A percentile compares a stretch with the other conserved stretches of the same genome.
Conservation (phyloP, 1,139 yeast genomes). For the Scheffersomyces titani region DNA sequence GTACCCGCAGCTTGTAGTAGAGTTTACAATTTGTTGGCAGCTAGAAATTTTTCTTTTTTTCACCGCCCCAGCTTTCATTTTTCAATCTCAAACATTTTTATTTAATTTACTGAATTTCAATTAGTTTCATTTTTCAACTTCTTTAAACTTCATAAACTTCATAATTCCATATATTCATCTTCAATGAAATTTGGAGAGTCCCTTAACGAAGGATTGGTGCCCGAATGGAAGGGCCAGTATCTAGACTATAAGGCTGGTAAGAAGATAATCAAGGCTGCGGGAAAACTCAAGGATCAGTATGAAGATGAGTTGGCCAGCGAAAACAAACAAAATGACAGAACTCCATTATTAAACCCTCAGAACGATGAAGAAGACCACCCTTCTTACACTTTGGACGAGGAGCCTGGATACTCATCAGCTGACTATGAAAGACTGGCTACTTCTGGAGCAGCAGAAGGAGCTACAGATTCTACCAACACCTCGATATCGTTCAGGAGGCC, state of each 20-base stretch:
- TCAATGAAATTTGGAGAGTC: constrained; percentile 65
- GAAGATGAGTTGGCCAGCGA: constrained; percentile 1
- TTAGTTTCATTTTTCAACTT: neutral
- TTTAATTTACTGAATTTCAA: too few species aligned
- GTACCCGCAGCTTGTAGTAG: neutral
- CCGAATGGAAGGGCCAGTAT: constrained; percentile 86
- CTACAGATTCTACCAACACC: neutral
- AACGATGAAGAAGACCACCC: neutral
- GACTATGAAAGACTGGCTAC: neutral
- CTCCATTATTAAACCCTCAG: constrained; percentile 17
- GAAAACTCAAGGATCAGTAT: constrained; percentile 4
- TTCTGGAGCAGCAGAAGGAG: neutral
- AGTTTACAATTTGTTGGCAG: neutral
- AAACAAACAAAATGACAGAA: constrained; percentile 8
- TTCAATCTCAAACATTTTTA: too few species aligned
- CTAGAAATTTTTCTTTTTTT: neutral
- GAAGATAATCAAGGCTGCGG: constrained; percentile 34
- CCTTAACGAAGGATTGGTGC: constrained; percentile 61
- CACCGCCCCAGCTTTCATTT: neutral
- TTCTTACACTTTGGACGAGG: neutral
- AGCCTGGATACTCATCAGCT: neutral
- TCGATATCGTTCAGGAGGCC: constrained; percentile 8
- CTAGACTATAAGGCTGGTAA: constrained; percentile 66
- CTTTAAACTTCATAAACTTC: neutral
- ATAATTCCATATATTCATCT: neutral